These are phyloP conservation scores for Suillus bovinus DNA, from an alignment of 768 basidiomycete species.

Conservation along the genomic window DNA sequence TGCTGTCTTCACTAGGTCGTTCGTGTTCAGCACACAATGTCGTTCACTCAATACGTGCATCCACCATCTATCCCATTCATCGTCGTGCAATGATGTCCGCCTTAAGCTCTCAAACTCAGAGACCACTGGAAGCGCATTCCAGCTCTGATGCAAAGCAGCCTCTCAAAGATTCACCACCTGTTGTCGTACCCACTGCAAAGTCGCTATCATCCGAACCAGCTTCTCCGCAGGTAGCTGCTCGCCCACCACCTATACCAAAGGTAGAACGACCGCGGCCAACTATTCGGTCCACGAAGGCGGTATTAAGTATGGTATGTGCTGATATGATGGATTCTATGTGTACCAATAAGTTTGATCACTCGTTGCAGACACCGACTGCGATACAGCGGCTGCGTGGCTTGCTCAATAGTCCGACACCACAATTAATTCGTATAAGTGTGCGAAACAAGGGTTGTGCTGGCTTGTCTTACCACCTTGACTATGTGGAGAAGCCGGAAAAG, in stretches of 20 bases:
- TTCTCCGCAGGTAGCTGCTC: conserved; percentile 71
- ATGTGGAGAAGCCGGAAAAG: conserved; percentile 84
- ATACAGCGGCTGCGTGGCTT: conserved; percentile 72
- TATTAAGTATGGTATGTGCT: conserved; percentile 65
- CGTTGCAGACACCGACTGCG: conserved; percentile 72
- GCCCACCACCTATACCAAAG: conserved; percentile 70
- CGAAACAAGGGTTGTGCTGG: conserved; percentile 98
- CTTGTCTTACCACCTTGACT: conserved; percentile 83
- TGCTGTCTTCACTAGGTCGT: background rate
- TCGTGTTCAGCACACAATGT: conserved; percentile 2
- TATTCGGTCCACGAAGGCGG: conserved; percentile 73
- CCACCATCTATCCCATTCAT: conserved; percentile 17
- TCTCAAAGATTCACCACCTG: conserved; percentile 49
- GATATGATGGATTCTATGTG: conserved; percentile 3
- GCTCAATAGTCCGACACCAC: conserved; percentile 80
- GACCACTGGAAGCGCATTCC: conserved; percentile 19
- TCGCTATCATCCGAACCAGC: conserved; percentile 57
- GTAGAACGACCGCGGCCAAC: conserved; percentile 62
- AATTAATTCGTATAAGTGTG: conserved; percentile 92
- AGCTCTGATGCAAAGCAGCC: conserved; percentile 14
- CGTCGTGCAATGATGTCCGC: conserved; percentile 73
- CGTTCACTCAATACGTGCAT: background rate
- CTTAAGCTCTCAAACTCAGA: conserved; percentile 39
- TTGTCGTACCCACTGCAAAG: conserved; percentile 47
- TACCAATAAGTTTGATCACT: conserved; percentile 9